Base-by-base conservation (phyloP, 2,329 filamentous ascomycete species). In the Phialophora expanda region DNA sequence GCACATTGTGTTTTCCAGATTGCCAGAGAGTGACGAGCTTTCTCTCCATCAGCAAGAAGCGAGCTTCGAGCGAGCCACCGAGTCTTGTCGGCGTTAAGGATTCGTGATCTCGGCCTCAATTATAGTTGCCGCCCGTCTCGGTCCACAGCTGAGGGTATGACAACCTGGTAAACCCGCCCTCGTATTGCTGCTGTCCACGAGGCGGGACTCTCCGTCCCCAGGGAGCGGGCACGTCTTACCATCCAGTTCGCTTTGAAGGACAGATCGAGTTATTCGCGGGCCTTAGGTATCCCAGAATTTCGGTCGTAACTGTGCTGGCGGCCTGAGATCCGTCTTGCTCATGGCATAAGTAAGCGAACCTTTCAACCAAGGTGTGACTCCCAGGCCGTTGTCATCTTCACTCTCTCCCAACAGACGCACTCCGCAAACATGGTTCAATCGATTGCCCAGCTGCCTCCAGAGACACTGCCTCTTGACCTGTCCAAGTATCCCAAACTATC, bases 401-500 rank as follows among this genome's bases (percentile, higher is more conserved):
- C 30, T 8, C 4, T 38, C 38, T 28, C 4, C 38, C 7, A 28
- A 34, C n/a, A 12, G 22, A 24, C 44, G 34, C 28, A 24, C 22
- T 50, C 26, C 24, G n/a, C 41, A 2, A 57, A n/a, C 41, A 58
- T 64, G 61, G 34, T 34, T 24, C 26, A 17, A 11, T 61, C 58
- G 32, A 58, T 53, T 24, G n/a, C 46, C 9, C 28, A 53, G 9
- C 41, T 28, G 12, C 12, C 50, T 14, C 61, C 53, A 6, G 34
- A 38, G 14, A 38, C 51, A 14, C 48, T 64, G 11, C 46, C 64
- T 1, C 48, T 71, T n/a, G 66, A 70, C 22, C 17, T 70, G 14
- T 69, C 68, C 4, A 44, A 51, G 48, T 71, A 71, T 50, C 64
- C 66, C 32, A 71, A 69, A 34, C 44, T 71, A 14, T 64, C 66